Base-by-base conservation (phyloP, 2,329 filamentous ascomycete species). In the Dothistroma septosporum region DNA sequence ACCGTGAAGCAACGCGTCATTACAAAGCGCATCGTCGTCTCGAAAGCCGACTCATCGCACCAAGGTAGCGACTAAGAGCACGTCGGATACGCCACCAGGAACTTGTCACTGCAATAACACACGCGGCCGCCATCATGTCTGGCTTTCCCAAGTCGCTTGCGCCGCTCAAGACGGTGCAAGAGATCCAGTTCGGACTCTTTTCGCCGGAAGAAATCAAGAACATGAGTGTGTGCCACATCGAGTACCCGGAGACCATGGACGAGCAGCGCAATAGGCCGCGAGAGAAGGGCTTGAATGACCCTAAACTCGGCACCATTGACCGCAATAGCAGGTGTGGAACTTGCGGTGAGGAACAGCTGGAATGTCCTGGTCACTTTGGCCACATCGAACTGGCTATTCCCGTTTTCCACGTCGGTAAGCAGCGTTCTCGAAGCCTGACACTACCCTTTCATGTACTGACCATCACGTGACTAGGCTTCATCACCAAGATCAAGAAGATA, bases 201-300 rank as follows among this genome's bases (percentile, higher is more conserved):
- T 96, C 94, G 37, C 94, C 94, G 28, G 94, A 99, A 76, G 95
- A 99, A 82, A 96, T 97, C 79, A 97, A 99, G 83, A 92, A 89
- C 73, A 95, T 97, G 91, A 97, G 92, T 78, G 93, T 97, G 66
- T 90, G 88, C 70, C 91, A 96, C 76, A 93, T 99, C 75, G 85
- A 94, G 76, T 97, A 97, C 75, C 92, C 94, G n/a, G 94, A 99
- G 82, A 97, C 94, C 31, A 97, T 99, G 94, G 94, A 99, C 74
- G 94, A 99, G 78, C 89, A 89, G 76, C 90, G 92, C 73, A 88
- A 90, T 68, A 91, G 91, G 75, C 94, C 94, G 66, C 91, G 94
- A 69, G 89, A 94, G 64, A 88, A 89, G 74, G 94, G 94, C 73
- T 83, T 97, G 69, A 97, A 97, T 76, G 94, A 99, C 75, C 92